Evolutionary conservation across 1,139 yeast genomes (phyloP).

Genomic region (Sugiyamaella neomexicana): DNA sequence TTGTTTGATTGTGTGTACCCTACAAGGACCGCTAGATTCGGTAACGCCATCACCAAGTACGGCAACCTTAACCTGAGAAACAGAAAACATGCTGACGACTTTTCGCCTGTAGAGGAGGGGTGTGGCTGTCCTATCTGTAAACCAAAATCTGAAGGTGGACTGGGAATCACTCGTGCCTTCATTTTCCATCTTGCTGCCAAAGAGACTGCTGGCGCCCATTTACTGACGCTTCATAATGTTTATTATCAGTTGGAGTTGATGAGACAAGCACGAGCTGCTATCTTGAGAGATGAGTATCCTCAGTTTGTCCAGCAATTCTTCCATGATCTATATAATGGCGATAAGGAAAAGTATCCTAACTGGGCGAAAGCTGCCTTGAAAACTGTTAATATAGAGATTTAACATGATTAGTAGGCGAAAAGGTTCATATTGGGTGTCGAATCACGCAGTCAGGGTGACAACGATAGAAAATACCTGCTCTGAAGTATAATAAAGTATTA

Average conservation of each 20-base stretch:
- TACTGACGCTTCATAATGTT: slow-evolving; percentile 47
- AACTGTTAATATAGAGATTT: slow-evolving; percentile 40
- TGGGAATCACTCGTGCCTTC: slow-evolving; percentile 44
- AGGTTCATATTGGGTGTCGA: neutral
- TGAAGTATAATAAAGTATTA: too few species aligned
- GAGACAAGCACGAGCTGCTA: slow-evolving; percentile 44
- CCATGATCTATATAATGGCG: slow-evolving; percentile 38
- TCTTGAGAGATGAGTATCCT: slow-evolving; percentile 43
- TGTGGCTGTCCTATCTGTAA: slow-evolving; percentile 46
- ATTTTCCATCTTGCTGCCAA: slow-evolving; percentile 43
- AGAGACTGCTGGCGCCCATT: slow-evolving; percentile 48
- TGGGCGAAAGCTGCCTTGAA: slow-evolving; percentile 47
- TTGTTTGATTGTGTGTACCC: slow-evolving; percentile 50
- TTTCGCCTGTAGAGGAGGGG: slow-evolving; percentile 43
- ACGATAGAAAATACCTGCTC: too few species aligned
- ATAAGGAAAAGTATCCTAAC: slow-evolving; percentile 39
- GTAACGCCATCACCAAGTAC: slow-evolving; percentile 46
- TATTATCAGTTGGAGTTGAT: slow-evolving; percentile 47
- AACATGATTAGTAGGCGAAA: neutral
- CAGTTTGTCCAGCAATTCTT: slow-evolving; percentile 43
- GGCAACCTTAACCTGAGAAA: slow-evolving; percentile 44
- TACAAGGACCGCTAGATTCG: slow-evolving; percentile 49
- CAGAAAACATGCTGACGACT: slow-evolving; percentile 40
- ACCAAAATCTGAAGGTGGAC: slow-evolving; percentile 38
- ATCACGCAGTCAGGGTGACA: neutral